Evolutionary conservation across 441 rosid species (phyloP).

Genomic region (Populus hybrid): DNA sequence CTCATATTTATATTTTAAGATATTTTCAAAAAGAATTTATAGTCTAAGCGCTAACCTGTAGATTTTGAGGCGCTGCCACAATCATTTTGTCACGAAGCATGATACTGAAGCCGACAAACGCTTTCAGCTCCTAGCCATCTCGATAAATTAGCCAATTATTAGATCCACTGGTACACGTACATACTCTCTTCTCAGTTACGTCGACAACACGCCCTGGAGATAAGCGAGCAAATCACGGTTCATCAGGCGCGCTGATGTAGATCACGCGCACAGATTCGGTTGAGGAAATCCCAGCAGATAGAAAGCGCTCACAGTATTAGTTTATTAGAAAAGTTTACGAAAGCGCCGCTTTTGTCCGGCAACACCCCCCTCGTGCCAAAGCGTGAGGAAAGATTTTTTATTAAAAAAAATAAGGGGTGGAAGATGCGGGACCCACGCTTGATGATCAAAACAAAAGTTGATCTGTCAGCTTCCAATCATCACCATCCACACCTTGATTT

Average conservation of each 20-base stretch:
- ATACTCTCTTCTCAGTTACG: no score
- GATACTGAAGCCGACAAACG: no score
- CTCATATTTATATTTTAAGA: no score
- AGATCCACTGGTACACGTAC: no score
- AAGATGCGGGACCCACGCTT: slow-evolving; percentile 21
- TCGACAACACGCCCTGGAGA: no score
- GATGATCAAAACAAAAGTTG: slow-evolving; percentile 27
- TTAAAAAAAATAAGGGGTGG: background rate
- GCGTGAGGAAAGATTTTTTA: slow-evolving; percentile 21
- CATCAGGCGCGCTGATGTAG: background rate
- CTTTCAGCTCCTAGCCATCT: no score
- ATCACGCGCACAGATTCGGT: background rate
- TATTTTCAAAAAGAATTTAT: no score
- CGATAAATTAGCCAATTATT: no score
- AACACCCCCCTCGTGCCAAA: slow-evolving; percentile 21
- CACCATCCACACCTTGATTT: slow-evolving; percentile 44
- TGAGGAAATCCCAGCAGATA: background rate
- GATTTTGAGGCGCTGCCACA: no score
- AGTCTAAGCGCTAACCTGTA: background rate
- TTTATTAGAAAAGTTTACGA: slow-evolving; percentile 28
- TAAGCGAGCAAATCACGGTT: background rate
- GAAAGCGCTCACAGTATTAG: background rate
- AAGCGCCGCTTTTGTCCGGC: slow-evolving; percentile 30
- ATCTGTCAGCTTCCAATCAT: slow-evolving; percentile 58
- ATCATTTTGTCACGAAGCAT: no score